phyloP scores from a whole-genome alignment of 2,329 filamentous ascomycete genomes.

The Talaromyces sp. region DNA sequence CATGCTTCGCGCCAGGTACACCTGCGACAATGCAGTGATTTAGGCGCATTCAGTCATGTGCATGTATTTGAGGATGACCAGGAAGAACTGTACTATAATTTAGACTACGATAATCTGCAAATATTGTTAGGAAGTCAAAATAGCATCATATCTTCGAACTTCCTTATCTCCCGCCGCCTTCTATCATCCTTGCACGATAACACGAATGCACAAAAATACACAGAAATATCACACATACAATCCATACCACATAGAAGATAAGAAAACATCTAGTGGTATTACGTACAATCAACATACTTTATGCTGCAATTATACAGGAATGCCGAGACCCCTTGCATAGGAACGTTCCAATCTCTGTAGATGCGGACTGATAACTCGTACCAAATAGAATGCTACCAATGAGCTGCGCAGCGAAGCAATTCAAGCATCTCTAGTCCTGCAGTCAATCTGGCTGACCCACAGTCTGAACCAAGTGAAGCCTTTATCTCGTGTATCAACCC shows the following conservation, averaged over 20 bases:
- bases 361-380: neutral
- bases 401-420: neutral
- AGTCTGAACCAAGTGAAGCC: neutral
- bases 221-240: neutral
- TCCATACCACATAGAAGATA: neutral
- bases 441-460: neutral
- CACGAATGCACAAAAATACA: neutral
- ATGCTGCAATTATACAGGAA: neutral
- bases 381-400: neutral
- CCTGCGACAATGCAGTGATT: neutral
- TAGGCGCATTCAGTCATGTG: neutral
- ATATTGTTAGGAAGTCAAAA: neutral
- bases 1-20: neutral
- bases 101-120: neutral
- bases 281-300: neutral
- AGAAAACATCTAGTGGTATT: neutral
- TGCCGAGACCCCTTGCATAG: constrained; percentile 1
- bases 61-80: neutral
- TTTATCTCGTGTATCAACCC: neutral
- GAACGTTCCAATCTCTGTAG: neutral
- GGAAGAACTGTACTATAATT: neutral
- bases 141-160: neutral
- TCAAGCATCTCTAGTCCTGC: neutral
- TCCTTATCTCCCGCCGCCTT: neutral
- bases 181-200: neutral